Percentiles rank a stretch among this genome's conserved stretches.
phyloP scores from a whole-genome alignment of 1,284 basidiomycete genomes.

The Ceratobasidium sp. region DNA sequence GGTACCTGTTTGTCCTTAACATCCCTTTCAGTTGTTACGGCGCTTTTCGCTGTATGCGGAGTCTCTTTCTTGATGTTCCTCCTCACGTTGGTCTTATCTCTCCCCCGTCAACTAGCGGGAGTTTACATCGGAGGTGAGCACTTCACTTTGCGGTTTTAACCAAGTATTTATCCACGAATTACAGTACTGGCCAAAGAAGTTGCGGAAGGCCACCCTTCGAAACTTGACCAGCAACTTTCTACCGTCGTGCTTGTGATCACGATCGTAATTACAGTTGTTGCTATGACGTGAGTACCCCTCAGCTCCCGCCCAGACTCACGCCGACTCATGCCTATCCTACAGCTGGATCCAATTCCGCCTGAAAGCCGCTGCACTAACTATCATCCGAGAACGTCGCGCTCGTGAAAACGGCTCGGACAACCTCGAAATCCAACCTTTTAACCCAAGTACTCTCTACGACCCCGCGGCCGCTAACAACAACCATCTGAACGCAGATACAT shows the following conservation, averaged over 20 bases:
- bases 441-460: slow-evolving; percentile 21
- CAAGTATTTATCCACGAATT: not conserved
- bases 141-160: not conserved
- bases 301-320: not conserved
- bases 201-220: slow-evolving; percentile 19
- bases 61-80: slow-evolving; percentile 29
- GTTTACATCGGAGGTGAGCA: slow-evolving; percentile 40
- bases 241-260: slow-evolving; percentile 22
- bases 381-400: slow-evolving; percentile 38
- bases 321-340: not conserved
- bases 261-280: slow-evolving; percentile 20
- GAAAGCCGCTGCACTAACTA: slow-evolving; percentile 16
- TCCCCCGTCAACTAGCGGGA: slow-evolving; percentile 39
- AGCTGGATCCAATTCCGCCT: slow-evolving; percentile 21
- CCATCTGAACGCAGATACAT: not conserved
- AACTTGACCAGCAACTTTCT: slow-evolving; percentile 14
- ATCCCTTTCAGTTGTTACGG: slow-evolving; percentile 11
- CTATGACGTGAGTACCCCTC: slow-evolving; percentile 13
- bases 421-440: slow-evolving; percentile 17
- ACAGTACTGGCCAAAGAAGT: slow-evolving; percentile 20
- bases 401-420: not conserved
- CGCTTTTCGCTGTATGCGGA: slow-evolving; percentile 25
- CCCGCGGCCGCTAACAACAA: not conserved
- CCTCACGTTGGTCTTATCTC: slow-evolving; percentile 22
- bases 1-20: not conserved